Conservation (phyloP, 352 stramenopile species). For the Phytopythium sindhum region DNA sequence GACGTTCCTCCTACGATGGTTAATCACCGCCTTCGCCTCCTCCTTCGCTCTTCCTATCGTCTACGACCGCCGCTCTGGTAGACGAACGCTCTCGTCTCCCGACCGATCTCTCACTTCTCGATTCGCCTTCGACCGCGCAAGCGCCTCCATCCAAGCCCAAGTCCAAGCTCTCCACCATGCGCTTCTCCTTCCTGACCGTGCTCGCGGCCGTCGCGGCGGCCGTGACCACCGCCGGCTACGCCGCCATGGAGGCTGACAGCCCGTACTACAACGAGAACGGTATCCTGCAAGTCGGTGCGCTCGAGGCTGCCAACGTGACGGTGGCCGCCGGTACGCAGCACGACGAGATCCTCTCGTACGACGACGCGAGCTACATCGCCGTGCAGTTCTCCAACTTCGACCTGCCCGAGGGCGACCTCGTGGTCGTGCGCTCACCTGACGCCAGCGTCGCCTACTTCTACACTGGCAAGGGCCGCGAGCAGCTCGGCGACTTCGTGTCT, state of each 20-base stretch:
- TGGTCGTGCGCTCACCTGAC: slow-evolving; percentile 32
- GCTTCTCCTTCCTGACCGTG: slow-evolving; percentile 14
- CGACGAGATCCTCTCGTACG: slow-evolving; percentile 21
- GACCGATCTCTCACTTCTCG: slow-evolving; percentile 1
- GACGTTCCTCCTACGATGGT: too few relatives aligned
- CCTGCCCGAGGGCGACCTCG: slow-evolving; percentile 28
- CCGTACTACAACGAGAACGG: slow-evolving; percentile 20
- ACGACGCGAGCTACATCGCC: slow-evolving; percentile 25
- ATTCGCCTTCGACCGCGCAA: slow-evolving; percentile 8
- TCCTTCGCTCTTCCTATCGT: neutral
- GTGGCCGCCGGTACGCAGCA: slow-evolving; percentile 7
- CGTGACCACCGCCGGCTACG: slow-evolving; percentile 4
- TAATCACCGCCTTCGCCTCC: too few relatives aligned
- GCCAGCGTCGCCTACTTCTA: slow-evolving; percentile 16
- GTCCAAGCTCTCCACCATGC: slow-evolving; percentile 8
- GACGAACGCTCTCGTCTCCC: neutral
- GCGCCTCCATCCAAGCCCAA: neutral
- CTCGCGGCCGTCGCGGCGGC: slow-evolving; percentile 12
- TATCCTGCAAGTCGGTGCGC: slow-evolving; percentile 19
- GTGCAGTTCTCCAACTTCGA: slow-evolving; percentile 32
- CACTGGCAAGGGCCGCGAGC: slow-evolving; percentile 13
- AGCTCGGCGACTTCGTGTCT: slow-evolving; percentile 16
- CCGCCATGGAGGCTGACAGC: slow-evolving; percentile 11
- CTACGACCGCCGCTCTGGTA: neutral
- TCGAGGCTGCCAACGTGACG: slow-evolving; percentile 14